A percentile compares a stretch with the other conserved stretches of the same genome.
phyloP scores from a whole-genome alignment of 805 yeast species.

The Pichia cephalocereana region DNA sequence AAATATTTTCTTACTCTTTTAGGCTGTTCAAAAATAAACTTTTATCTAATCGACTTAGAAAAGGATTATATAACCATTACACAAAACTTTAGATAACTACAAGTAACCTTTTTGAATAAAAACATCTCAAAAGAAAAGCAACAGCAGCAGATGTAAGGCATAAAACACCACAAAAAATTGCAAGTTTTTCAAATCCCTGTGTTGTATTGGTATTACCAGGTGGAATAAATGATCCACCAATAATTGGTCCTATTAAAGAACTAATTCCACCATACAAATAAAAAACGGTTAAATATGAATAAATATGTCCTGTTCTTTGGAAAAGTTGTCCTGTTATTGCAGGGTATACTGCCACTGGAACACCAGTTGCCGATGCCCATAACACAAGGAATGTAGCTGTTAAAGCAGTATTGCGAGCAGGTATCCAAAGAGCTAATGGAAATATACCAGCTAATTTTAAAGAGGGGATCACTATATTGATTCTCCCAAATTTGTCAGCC shows the following conservation, averaged over 20 bases:
- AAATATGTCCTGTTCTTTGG: slow-evolving; percentile 21
- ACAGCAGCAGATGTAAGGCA: slow-evolving; percentile 13
- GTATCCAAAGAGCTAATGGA: slow-evolving; percentile 39
- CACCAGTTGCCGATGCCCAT: slow-evolving; percentile 30
- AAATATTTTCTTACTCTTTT: too few relatives aligned
- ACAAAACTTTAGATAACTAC: neutral
- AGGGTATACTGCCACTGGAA: slow-evolving; percentile 27
- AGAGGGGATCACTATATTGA: slow-evolving; percentile 30
- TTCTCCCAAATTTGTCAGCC: slow-evolving; percentile 35
- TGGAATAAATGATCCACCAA: slow-evolving; percentile 28
- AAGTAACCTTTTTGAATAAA: neutral
- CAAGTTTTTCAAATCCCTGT: slow-evolving; percentile 23
- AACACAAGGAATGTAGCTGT: slow-evolving; percentile 28
- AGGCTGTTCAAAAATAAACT: too few relatives aligned
- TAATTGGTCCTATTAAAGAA: slow-evolving; percentile 27
- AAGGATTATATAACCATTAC: too few relatives aligned
- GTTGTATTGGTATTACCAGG: slow-evolving; percentile 9
- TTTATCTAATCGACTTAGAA: too few relatives aligned
- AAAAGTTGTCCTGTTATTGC: slow-evolving; percentile 27
- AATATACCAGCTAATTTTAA: slow-evolving; percentile 27
- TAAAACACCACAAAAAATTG: slow-evolving; percentile 25
- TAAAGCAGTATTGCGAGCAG: slow-evolving; percentile 32
- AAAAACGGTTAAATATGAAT: slow-evolving; percentile 24
- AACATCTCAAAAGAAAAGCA: slow-evolving; percentile 6
- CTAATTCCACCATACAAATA: slow-evolving; percentile 24